Evolutionary conservation across 106 monocot species (phyloP).

Genomic region (Xerophyta viscosa): DNA sequence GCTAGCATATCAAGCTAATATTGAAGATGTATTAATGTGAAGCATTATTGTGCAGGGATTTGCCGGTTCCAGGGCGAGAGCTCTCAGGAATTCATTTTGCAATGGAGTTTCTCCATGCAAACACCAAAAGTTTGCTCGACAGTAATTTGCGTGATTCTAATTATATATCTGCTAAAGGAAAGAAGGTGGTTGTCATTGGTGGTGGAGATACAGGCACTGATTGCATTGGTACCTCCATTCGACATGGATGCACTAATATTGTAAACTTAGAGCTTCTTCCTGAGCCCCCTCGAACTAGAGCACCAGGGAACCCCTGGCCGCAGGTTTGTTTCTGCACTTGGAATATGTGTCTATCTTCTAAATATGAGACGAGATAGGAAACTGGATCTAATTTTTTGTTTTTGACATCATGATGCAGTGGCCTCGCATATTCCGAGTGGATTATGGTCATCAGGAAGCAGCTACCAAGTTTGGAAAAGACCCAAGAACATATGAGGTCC

Average conservation of each 20-base stretch:
- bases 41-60: slow-evolving; percentile 47
- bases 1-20: no score
- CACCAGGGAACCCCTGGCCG: slow-evolving; percentile 92
- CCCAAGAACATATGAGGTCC: slow-evolving; percentile 81
- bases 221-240: slow-evolving; percentile 93
- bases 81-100: slow-evolving; percentile 86
- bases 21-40: neutral
- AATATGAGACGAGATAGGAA: no score
- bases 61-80: slow-evolving; percentile 80
- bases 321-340: slow-evolving; percentile 45
- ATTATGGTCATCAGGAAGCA: slow-evolving; percentile 97
- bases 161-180: slow-evolving; percentile 89
- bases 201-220: slow-evolving; percentile 99
- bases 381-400: no score
- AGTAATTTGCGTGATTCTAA: slow-evolving; percentile 80
- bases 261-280: slow-evolving; percentile 90
- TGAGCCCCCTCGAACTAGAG: slow-evolving; percentile 69
- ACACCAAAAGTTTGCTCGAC: slow-evolving; percentile 97
- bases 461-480: slow-evolving; percentile 87
- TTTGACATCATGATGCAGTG: no score
- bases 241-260: slow-evolving; percentile 77
- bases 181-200: slow-evolving; percentile 96
- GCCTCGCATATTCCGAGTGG: slow-evolving; percentile 91
- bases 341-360: neutral
- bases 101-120: slow-evolving; percentile 96